Conservation (phyloP, 2,329 filamentous ascomycete genomes). For the Sporothrix globosa region DNA sequence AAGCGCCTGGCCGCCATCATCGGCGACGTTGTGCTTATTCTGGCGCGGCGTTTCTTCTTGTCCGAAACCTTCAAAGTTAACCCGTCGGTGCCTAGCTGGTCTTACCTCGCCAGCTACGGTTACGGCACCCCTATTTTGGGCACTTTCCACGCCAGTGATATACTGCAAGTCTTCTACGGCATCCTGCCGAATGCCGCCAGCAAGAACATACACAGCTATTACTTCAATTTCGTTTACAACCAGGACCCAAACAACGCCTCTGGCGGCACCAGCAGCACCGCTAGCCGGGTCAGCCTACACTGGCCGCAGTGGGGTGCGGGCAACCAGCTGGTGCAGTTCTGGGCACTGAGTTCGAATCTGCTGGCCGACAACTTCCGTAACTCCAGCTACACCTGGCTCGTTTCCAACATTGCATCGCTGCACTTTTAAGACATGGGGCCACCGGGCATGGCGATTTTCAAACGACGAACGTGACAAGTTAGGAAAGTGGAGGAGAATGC, state of each 20-base stretch:
- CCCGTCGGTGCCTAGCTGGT: slow-evolving; percentile 68
- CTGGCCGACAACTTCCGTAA: slow-evolving; percentile 13
- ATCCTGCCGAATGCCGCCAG: slow-evolving; percentile 65
- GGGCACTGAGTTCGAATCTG: slow-evolving; percentile 12
- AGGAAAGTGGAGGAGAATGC: background rate
- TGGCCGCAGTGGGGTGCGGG: slow-evolving; percentile 22
- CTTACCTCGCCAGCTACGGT: slow-evolving; percentile 73
- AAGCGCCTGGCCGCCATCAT: slow-evolving; percentile 76
- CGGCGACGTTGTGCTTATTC: slow-evolving; percentile 74
- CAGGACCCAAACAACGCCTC: slow-evolving; percentile 67
- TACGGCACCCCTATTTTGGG: slow-evolving; percentile 72
- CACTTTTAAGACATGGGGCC: background rate
- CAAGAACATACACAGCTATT: slow-evolving; percentile 66
- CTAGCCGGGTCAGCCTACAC: slow-evolving; percentile 17
- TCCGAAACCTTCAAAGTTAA: slow-evolving; percentile 49
- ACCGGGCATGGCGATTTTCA: no score
- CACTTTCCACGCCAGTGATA: slow-evolving; percentile 73
- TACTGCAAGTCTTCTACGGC: slow-evolving; percentile 70
- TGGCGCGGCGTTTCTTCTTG: slow-evolving; percentile 69
- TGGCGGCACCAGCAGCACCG: slow-evolving; percentile 15
- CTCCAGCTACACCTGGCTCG: slow-evolving; percentile 3
- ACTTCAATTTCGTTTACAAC: slow-evolving; percentile 71
- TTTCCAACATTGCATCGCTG: background rate
- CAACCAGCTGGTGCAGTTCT: slow-evolving; percentile 23
- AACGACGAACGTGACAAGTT: background rate